A percentile compares a stretch with the other conserved stretches of the same genome.
These are phyloP conservation scores for Nemania bipapillata DNA, from an alignment of 2,329 filamentous ascomycete species.

Conservation along the genomic window DNA sequence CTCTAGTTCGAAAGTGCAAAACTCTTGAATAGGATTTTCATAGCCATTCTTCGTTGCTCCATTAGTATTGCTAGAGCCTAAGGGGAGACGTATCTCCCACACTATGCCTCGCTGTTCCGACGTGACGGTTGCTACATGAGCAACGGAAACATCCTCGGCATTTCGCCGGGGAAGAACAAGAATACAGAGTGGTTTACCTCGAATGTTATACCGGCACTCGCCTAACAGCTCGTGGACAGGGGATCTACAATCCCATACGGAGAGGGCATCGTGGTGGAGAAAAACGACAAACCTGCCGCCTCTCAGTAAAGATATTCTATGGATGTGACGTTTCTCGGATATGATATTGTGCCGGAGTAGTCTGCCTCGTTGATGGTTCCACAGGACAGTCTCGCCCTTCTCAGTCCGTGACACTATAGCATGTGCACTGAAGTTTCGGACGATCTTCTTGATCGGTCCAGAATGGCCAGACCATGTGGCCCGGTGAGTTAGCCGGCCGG, in stretches of 20 bases:
- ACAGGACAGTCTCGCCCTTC: constrained; percentile 82
- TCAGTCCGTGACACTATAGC: constrained; percentile 84
- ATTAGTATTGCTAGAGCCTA: constrained; percentile 50
- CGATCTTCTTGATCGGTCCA: constrained; percentile 81
- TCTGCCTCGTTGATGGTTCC: constrained; percentile 73
- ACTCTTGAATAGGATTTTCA: constrained; percentile 65
- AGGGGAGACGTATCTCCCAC: constrained; percentile 78
- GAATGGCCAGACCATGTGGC: constrained; percentile 87
- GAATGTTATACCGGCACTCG: constrained; percentile 66
- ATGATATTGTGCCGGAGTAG: constrained; percentile 76
- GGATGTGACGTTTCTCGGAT: constrained; percentile 75
- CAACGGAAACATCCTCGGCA: constrained; percentile 64
- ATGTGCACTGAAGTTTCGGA: constrained; percentile 82
- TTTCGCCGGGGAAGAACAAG: constrained; percentile 75
- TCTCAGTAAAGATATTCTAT: constrained; percentile 80
- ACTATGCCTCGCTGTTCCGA: constrained; percentile 81
- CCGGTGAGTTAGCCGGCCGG: constrained; percentile 69
- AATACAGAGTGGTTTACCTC: constrained; percentile 81
- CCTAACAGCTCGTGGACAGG: constrained; percentile 68
- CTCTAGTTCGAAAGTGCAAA: constrained; percentile 76
- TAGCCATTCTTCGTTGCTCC: constrained; percentile 50
- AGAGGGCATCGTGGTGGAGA: constrained; percentile 75
- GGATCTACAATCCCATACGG: constrained; percentile 81
- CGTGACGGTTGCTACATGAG: constrained; percentile 83
- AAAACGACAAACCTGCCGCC: constrained; percentile 85